Evolutionary conservation across 129 eudicot genomes (phyloP).

Genomic region (Sambucus nigra): DNA sequence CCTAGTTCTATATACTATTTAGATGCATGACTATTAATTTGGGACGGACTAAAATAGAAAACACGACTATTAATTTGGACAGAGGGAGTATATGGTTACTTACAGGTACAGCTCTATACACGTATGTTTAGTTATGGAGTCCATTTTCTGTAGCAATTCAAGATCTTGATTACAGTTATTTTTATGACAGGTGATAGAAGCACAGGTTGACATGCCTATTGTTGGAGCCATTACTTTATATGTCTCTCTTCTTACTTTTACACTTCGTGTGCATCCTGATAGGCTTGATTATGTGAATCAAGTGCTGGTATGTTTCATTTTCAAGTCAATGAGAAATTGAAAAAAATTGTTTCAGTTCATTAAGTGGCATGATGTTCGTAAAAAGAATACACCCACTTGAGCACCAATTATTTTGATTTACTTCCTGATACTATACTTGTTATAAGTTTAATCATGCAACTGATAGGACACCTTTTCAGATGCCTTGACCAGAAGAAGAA

Average conservation of each 20-base stretch:
- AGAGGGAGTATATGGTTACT: too few relatives aligned
- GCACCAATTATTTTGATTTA: neutral
- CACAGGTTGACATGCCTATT: conserved; percentile 90
- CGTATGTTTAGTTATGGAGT: neutral
- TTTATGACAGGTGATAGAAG: conserved; percentile 76
- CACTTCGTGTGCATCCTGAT: conserved; percentile 98
- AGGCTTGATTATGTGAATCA: conserved; percentile 99
- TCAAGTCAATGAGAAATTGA: conserved; percentile 11
- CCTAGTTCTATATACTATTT: neutral
- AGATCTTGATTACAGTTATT: conserved; percentile 4
- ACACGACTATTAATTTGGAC: too few relatives aligned
- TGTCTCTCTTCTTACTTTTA: conserved; percentile 89
- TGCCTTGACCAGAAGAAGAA: neutral
- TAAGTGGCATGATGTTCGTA: too few relatives aligned
- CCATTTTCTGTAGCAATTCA: neutral
- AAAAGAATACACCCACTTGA: neutral
- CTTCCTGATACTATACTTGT: conserved; percentile 1
- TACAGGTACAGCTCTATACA: conserved; percentile 1
- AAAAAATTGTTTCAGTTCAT: too few relatives aligned
- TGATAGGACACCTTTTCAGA: conserved; percentile 1
- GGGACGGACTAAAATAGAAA: too few relatives aligned
- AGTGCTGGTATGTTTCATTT: conserved; percentile 67
- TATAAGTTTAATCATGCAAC: conserved; percentile 1
- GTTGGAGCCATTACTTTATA: conserved; percentile 93
- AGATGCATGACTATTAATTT: too few relatives aligned